Conservation (phyloP, 2,329 filamentous ascomycete species). For the Alternaria longipes region DNA sequence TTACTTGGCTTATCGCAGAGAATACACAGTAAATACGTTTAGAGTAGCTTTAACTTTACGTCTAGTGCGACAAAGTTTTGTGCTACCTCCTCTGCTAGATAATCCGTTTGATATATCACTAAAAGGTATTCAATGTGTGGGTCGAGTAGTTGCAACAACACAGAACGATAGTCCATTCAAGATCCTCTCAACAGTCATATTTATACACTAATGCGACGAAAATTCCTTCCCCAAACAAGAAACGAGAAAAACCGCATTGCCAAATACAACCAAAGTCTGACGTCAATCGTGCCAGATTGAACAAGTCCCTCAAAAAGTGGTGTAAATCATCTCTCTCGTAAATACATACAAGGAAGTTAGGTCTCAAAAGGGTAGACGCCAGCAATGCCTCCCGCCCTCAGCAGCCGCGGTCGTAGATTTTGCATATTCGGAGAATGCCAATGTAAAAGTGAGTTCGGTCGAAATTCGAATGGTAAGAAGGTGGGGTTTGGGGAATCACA, state of each 20-base stretch:
- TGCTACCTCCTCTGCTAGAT: background rate
- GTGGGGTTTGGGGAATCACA: slow-evolving; percentile 27
- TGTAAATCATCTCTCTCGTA: slow-evolving; percentile 15
- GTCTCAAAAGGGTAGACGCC: slow-evolving; percentile 6
- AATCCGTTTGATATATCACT: background rate
- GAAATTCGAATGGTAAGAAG: slow-evolving; percentile 2
- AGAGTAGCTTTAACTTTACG: background rate
- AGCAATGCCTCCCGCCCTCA: background rate
- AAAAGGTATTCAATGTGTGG: background rate
- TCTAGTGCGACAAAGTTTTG: background rate
- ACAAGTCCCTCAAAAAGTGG: background rate
- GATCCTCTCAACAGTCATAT: slow-evolving; percentile 8
- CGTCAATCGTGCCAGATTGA: slow-evolving; percentile 7
- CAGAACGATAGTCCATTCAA: background rate
- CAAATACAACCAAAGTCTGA: slow-evolving; percentile 1
- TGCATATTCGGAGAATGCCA: background rate
- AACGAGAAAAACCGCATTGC: background rate
- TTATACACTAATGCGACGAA: slow-evolving; percentile 13
- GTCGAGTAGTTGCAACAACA: background rate
- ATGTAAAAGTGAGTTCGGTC: slow-evolving; percentile 6
- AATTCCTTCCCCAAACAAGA: background rate
- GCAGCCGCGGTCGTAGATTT: background rate
- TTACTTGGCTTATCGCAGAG: background rate
- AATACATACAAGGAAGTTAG: slow-evolving; percentile 16
- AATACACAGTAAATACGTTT: background rate